Percentiles rank a stretch among this genome's conserved stretches.
These are phyloP conservation scores for Fusarium udum DNA, from an alignment of 2,329 filamentous ascomycete species.

Conservation along the genomic window DNA sequence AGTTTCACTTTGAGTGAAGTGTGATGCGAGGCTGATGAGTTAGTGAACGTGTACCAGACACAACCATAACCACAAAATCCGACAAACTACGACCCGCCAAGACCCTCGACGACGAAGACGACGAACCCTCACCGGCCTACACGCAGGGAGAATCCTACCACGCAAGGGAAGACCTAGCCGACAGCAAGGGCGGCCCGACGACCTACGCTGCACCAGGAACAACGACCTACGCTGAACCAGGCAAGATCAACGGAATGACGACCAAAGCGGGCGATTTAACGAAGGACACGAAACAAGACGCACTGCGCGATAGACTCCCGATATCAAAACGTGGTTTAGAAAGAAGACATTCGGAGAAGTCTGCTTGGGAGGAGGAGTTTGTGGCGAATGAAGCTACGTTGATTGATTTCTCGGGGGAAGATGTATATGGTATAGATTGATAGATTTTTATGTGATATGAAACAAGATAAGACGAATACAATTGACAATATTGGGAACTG, in stretches of 20 bases:
- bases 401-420: constrained; percentile 31
- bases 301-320: constrained; percentile 14
- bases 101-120: constrained; percentile 23
- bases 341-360: constrained; percentile 17
- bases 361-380: constrained; percentile 30
- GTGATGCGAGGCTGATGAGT: neutral
- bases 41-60: constrained; percentile 30
- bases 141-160: constrained; percentile 14
- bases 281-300: neutral
- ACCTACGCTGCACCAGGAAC: neutral
- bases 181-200: neutral
- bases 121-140: constrained; percentile 12
- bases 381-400: constrained; percentile 31
- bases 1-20: neutral
- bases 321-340: constrained; percentile 26
- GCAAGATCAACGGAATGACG: neutral
- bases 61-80: constrained; percentile 15
- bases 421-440: constrained; percentile 27
- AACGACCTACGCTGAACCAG: neutral
- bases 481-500: constrained; percentile 4
- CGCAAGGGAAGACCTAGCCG: constrained; percentile 2
- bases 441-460: constrained; percentile 17
- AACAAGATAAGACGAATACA: constrained; percentile 7
- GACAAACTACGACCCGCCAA: constrained; percentile 19
- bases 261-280: neutral